Percentiles rank a stretch among this genome's conserved stretches.
phyloP scores from a whole-genome alignment of 129 eudicot genomes.

The Tagetes patula region DNA sequence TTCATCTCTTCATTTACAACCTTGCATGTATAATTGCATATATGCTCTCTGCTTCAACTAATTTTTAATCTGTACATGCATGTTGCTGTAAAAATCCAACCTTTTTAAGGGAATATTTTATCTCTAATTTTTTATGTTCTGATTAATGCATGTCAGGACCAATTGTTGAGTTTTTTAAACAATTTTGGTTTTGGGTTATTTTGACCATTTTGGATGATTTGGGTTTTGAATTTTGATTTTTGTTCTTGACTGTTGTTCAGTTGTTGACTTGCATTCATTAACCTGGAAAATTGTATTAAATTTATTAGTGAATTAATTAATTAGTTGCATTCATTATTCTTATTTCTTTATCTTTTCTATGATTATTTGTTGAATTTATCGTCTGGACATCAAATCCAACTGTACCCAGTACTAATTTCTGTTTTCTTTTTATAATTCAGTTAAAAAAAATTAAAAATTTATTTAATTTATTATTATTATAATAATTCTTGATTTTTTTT shows the following conservation, averaged over 20 bases:
- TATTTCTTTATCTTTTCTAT: not conserved
- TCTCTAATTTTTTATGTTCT: not conserved
- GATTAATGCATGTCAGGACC: conserved; percentile 23
- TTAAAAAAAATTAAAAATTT: too few species aligned
- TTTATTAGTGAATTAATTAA: not conserved
- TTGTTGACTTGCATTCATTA: conserved; percentile 4
- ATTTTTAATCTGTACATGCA: too few species aligned
- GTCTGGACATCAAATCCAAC: not conserved
- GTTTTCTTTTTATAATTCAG: not conserved
- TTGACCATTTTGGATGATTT: conserved; percentile 2
- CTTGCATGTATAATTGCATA: conserved; percentile 13
- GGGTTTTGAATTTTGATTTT: conserved; percentile 4
- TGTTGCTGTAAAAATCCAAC: conserved; percentile 17
- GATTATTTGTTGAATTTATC: not conserved
- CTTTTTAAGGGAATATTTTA: conserved; percentile 39
- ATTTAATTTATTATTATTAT: not conserved
- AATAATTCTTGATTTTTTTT: conserved; percentile 1
- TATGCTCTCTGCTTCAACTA: too few species aligned
- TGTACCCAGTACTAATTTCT: not conserved
- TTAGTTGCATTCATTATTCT: too few species aligned
- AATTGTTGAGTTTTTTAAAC: not conserved
- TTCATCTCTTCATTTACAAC: conserved; percentile 3
- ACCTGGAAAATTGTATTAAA: conserved; percentile 4
- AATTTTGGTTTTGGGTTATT: not conserved
- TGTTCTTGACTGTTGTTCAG: conserved; percentile 14